Conservation (phyloP, 164 flowering plant species). For the Echeveria elegans region DNA sequence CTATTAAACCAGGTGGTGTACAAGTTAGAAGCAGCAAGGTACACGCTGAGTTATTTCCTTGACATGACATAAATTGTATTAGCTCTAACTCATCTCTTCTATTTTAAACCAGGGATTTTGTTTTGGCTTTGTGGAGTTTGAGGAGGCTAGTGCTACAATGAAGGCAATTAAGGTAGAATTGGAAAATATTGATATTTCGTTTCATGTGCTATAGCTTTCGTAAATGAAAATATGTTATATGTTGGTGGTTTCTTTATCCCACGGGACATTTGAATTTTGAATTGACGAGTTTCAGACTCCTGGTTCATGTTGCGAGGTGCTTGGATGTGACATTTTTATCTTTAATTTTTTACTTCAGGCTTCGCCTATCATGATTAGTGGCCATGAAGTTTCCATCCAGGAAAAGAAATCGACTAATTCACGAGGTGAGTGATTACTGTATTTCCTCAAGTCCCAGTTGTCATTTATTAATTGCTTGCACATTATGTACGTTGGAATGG, state of each 20-base stretch:
- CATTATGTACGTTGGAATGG: too few species aligned
- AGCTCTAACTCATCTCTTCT: background rate
- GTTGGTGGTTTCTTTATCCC: too few species aligned
- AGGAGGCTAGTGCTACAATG: constrained; percentile 51
- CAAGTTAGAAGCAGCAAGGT: constrained; percentile 40
- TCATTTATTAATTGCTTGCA: too few species aligned
- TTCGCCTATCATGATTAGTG: constrained; percentile 41
- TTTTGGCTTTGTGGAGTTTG: constrained; percentile 85
- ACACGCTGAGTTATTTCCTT: background rate
- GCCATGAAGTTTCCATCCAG: constrained; percentile 47
- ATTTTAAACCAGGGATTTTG: constrained; percentile 50
- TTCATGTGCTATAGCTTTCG: too few species aligned
- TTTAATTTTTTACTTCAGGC: constrained; percentile 26
- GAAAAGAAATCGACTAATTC: constrained; percentile 57
- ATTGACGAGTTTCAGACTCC: background rate
- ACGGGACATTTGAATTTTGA: too few species aligned
- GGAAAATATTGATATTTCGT: background rate
- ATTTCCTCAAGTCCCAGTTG: background rate
- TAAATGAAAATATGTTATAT: too few species aligned
- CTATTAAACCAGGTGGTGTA: constrained; percentile 26
- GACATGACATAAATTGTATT: background rate
- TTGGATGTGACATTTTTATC: background rate
- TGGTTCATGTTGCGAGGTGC: background rate
- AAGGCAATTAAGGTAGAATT: constrained; percentile 23
- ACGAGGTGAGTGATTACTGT: constrained; percentile 33